phyloP scores from a whole-genome alignment of 148 eudicot genomes.

The Vaccinium myrtillus region DNA sequence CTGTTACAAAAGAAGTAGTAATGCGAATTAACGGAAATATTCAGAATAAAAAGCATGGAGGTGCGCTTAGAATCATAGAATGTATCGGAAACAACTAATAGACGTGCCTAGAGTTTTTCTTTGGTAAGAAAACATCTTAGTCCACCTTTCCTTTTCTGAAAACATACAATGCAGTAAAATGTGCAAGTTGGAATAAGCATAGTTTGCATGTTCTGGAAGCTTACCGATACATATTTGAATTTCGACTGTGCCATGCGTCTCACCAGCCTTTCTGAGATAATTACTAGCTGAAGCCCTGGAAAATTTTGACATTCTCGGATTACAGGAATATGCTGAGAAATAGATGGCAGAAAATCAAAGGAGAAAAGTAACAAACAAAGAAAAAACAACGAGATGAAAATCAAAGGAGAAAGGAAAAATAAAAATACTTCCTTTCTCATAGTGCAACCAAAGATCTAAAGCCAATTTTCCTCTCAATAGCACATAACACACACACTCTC shows the following conservation, averaged over 20 bases:
- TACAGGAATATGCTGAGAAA: neutral
- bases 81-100: neutral
- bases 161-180: neutral
- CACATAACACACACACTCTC: no score
- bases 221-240: constrained; percentile 79
- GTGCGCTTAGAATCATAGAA: neutral
- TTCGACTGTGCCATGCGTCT: constrained; percentile 79
- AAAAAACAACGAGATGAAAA: neutral
- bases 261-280: constrained; percentile 72
- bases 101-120: neutral
- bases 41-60: neutral
- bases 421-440: neutral
- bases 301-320: neutral
- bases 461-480: neutral
- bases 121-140: neutral
- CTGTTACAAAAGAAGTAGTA: constrained; percentile 28
- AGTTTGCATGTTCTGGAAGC: constrained; percentile 13
- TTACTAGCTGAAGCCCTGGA: constrained; percentile 73
- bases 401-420: neutral
- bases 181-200: neutral
- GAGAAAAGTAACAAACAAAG: neutral
- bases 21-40: neutral
- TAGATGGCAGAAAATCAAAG: neutral
- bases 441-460: neutral
- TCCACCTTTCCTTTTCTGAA: neutral